Evolutionary conservation across 2,329 filamentous ascomycete species (phyloP).

Genomic region (Tetracladium maxilliforme): DNA sequence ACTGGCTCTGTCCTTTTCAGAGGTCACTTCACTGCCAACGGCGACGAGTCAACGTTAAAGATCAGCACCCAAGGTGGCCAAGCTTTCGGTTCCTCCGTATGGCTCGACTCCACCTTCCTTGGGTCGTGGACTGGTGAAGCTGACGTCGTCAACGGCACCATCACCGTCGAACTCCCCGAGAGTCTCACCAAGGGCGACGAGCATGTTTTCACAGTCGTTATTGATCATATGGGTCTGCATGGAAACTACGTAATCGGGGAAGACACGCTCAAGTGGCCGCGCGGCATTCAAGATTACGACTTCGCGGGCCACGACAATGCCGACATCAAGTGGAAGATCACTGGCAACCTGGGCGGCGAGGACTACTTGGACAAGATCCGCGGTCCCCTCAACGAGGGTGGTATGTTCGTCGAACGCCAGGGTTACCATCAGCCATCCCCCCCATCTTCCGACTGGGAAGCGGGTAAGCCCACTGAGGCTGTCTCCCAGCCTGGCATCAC

Average conservation of each 20-base stretch:
- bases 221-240: slow-evolving; percentile 58
- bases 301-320: slow-evolving; percentile 28
- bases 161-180: slow-evolving; percentile 33
- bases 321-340: slow-evolving; percentile 44
- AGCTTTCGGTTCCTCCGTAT: slow-evolving; percentile 50
- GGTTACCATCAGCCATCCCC: slow-evolving; percentile 44
- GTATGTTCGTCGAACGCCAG: slow-evolving; percentile 41
- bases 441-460: slow-evolving; percentile 25
- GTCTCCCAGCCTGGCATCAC: slow-evolving; percentile 31
- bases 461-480: slow-evolving; percentile 20
- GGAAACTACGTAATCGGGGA: slow-evolving; percentile 44
- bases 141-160: slow-evolving; percentile 38
- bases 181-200: slow-evolving; percentile 27
- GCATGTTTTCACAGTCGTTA: slow-evolving; percentile 50
- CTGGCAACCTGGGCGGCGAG: slow-evolving; percentile 51
- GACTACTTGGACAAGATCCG: slow-evolving; percentile 39
- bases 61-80: slow-evolving; percentile 47
- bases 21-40: slow-evolving; percentile 49
- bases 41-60: slow-evolving; percentile 38
- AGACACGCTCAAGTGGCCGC: slow-evolving; percentile 44
- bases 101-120: slow-evolving; percentile 44
- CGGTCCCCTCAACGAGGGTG: slow-evolving; percentile 51
- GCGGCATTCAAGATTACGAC: slow-evolving; percentile 43
- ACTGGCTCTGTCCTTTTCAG: slow-evolving; percentile 53
- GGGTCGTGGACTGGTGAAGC: slow-evolving; percentile 43